Percentiles rank a stretch among this genome's conserved stretches.
These are phyloP conservation scores for Claviceps purpurea DNA, from an alignment of 2,329 filamentous ascomycete species.

Conservation along the genomic window DNA sequence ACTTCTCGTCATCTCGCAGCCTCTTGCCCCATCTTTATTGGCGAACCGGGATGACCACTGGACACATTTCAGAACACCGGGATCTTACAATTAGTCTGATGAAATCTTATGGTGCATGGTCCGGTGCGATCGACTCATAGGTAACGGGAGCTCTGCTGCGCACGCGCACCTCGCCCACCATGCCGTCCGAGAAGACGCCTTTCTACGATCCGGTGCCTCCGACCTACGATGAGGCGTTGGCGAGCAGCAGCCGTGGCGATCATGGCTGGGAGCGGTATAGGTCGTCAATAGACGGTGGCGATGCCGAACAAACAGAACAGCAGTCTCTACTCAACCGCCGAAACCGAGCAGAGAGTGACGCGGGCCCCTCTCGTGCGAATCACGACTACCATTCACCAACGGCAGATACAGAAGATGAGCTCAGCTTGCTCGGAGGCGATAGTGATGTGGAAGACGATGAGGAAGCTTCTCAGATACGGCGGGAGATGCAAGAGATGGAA, in stretches of 20 bases:
- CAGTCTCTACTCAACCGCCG: slow-evolving; percentile 49
- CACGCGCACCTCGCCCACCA: slow-evolving; percentile 7
- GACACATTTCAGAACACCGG: neutral
- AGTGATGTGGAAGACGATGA: slow-evolving; percentile 27
- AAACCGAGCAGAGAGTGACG: slow-evolving; percentile 31
- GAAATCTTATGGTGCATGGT: neutral
- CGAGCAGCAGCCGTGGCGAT: slow-evolving; percentile 21
- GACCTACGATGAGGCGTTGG: slow-evolving; percentile 29
- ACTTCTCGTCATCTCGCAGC: neutral
- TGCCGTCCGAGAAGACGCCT: slow-evolving; percentile 27
- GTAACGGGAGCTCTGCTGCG: neutral
- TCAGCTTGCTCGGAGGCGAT: slow-evolving; percentile 37
- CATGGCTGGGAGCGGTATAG: slow-evolving; percentile 17
- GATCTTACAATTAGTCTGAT: neutral
- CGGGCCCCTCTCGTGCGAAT: slow-evolving; percentile 29
- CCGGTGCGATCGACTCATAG: neutral
- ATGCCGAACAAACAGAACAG: slow-evolving; percentile 59
- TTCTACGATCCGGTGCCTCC: slow-evolving; percentile 31
- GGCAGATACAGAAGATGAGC: slow-evolving; percentile 64
- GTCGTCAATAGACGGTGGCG: slow-evolving; percentile 37
- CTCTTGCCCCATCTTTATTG: neutral
- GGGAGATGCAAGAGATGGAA: slow-evolving; percentile 83
- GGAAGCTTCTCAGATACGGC: slow-evolving; percentile 54
- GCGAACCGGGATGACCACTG: neutral
- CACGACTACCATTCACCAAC: slow-evolving; percentile 64